These are phyloP conservation scores for Pseudozyma tsukubaensis DNA, from an alignment of 1,284 basidiomycete genomes.

Conservation along the genomic window DNA sequence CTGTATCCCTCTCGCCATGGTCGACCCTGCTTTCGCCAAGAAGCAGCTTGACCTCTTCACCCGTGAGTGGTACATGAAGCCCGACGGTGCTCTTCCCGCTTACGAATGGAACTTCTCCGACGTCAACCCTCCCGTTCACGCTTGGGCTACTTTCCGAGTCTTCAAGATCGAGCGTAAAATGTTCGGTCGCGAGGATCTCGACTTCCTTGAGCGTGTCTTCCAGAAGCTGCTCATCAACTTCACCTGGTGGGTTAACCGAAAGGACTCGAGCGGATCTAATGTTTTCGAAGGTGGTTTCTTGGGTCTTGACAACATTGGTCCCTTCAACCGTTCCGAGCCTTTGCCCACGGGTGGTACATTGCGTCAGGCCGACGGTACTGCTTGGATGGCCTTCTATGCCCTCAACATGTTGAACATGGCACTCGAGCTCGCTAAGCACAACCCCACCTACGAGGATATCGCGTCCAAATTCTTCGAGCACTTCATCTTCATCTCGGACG, in stretches of 20 bases:
- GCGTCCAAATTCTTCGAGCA: constrained; percentile 97
- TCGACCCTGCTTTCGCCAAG: constrained; percentile 95
- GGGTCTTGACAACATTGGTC: constrained; percentile 95
- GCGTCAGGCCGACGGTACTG: constrained; percentile 96
- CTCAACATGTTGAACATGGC: constrained; percentile 98
- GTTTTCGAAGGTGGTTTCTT: constrained; percentile 99
- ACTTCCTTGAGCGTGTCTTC: constrained; percentile 96
- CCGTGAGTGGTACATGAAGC: constrained; percentile 97
- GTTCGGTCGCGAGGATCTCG: constrained; percentile 86
- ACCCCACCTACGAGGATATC: constrained; percentile 96
- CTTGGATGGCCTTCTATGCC: constrained; percentile 99
- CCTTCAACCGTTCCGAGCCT: constrained; percentile 97
- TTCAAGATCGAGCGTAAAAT: constrained; percentile 91
- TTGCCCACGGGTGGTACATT: constrained; percentile 84
- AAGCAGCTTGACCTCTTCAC: constrained; percentile 96
- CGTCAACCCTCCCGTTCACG: constrained; percentile 96
- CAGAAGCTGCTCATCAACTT: constrained; percentile 97
- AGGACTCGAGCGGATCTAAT: constrained; percentile 92
- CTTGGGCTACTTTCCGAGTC: constrained; percentile 75
- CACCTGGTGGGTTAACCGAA: constrained; percentile 99
- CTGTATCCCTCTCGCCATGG: constrained; percentile 93
- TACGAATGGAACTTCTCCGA: constrained; percentile 99
- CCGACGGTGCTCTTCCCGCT: constrained; percentile 95
- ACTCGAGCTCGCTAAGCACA: constrained; percentile 96
- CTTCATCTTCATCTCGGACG: constrained; percentile 70